A percentile compares a stretch with the other conserved stretches of the same genome.
phyloP scores from a whole-genome alignment of 176 grass and related monocot species.

The Aegilops umbellulata region DNA sequence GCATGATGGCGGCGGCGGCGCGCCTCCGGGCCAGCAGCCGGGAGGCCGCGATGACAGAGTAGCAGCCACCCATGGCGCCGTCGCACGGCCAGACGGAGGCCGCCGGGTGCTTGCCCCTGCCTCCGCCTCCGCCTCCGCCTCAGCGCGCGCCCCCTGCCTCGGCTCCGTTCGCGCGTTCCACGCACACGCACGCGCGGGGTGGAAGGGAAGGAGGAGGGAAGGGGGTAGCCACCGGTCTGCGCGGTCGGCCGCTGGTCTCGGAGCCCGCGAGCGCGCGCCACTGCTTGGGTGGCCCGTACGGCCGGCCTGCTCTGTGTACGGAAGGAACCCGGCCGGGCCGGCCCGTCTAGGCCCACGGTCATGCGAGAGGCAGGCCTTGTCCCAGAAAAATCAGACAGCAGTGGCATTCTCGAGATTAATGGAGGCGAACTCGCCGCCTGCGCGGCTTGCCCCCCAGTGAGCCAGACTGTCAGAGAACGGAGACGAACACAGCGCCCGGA shows the following conservation, averaged over 20 bases:
- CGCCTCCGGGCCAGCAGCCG: not conserved
- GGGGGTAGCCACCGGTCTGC: not conserved
- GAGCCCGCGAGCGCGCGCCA: not conserved
- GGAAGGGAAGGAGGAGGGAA: not conserved
- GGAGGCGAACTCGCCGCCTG: no score
- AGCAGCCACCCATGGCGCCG: constrained; percentile 55
- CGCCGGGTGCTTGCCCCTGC: constrained; percentile 7
- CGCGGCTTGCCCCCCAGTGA: no score
- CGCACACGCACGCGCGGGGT: no score
- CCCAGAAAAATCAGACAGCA: no score
- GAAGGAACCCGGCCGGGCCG: no score
- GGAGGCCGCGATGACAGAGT: constrained; percentile 42
- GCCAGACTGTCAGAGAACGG: no score
- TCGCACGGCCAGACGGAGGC: not conserved
- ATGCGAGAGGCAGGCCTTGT: no score
- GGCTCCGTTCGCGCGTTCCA: not conserved
- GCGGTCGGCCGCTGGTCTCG: constrained; percentile 33
- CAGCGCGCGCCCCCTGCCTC: not conserved
- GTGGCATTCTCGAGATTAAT: no score
- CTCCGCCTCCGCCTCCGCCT: constrained; percentile 32
- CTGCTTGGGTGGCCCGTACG: not conserved
- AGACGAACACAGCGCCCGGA: no score
- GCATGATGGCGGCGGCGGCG: constrained; percentile 32
- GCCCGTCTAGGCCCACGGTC: no score
- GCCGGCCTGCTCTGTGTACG: no score